Conservation (phyloP, 2,329 filamentous ascomycete genomes). For the Plectosphaerella cucumerina region DNA sequence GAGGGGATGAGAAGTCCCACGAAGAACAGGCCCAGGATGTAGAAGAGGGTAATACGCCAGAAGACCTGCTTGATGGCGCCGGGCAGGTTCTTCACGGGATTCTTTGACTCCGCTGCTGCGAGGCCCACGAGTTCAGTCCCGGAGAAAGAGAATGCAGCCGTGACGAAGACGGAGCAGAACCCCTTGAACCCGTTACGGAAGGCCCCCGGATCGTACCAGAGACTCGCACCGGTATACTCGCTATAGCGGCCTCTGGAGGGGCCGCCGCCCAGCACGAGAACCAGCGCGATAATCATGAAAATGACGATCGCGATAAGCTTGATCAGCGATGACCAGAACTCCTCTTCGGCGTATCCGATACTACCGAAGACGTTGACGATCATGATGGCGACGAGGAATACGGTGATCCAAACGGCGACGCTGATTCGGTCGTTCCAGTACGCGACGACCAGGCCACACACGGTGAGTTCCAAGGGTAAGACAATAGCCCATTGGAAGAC, state of each 20-base stretch:
- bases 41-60: conserved; percentile 54
- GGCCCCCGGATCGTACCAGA: conserved; percentile 46
- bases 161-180: conserved; percentile 68
- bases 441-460: conserved; percentile 41
- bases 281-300: conserved; percentile 60
- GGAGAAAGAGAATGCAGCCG: conserved; percentile 68
- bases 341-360: conserved; percentile 49
- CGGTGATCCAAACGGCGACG: conserved; percentile 49
- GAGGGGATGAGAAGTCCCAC: conserved; percentile 46
- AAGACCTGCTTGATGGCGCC: conserved; percentile 78
- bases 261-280: conserved; percentile 57
- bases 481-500: conserved; percentile 44
- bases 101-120: conserved; percentile 66
- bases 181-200: conserved; percentile 74
- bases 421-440: conserved; percentile 39
- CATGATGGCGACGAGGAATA: conserved; percentile 44
- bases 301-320: conserved; percentile 45
- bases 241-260: conserved; percentile 40
- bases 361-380: conserved; percentile 43
- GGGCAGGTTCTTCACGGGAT: conserved; percentile 70
- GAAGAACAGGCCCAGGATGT: conserved; percentile 47
- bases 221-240: conserved; percentile 45
- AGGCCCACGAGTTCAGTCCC: conserved; percentile 74
- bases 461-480: conserved; percentile 43
- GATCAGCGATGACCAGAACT: conserved; percentile 47